Base-by-base conservation (phyloP, 75 land plant genomes). In the Selaginella tamariscina region DNA sequence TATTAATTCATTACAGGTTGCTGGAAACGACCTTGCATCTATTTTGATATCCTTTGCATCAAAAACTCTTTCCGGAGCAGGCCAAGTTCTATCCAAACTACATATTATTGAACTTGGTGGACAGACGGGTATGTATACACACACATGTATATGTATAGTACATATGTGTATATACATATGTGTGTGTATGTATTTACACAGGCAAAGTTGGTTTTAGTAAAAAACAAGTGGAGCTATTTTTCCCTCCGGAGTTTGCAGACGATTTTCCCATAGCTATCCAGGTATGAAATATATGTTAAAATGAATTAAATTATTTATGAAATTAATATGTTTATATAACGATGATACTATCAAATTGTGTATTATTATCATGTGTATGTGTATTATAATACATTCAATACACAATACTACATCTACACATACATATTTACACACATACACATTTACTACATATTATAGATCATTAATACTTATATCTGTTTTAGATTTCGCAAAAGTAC, bases 201-300 rank as follows among this genome's bases (percentile, higher is more conserved):
- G 62, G 62, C 8, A 59, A 59, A 9, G 62, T 27, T 23, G 62
- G 62, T 5, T 59, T 23, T 59, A 21, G 62, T 2, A 59, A 59
- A 26, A 59, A 59, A 26, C 62, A 59, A 21, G 62, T 23, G 8
- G 62, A 59, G 26, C 62, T 59, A 2, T 59, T 59, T 59, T 59
- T 59, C 23, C 62, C 62, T 59, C 62, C 62, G 8, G 62, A 59
- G 8, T 59, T 59, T n/a, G 62, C 62, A 2, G 62, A 59, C 26
- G 62, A 59, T n/a, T 59, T 59, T 27, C 62, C 62, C 26, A 59
- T 59, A 9, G 23, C 62, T 8, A 21, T 59, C 8, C 62, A 59
- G 62, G 62, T 27, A 59, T 23, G n/a, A 9, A 21, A 59, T 5
- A 5, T 11, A 11, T 11, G 54, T 49, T 49, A n/a, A n/a, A n/a